phyloP scores from a whole-genome alignment of 2,329 filamentous ascomycete genomes.

The Cladophialophora exuberans region DNA sequence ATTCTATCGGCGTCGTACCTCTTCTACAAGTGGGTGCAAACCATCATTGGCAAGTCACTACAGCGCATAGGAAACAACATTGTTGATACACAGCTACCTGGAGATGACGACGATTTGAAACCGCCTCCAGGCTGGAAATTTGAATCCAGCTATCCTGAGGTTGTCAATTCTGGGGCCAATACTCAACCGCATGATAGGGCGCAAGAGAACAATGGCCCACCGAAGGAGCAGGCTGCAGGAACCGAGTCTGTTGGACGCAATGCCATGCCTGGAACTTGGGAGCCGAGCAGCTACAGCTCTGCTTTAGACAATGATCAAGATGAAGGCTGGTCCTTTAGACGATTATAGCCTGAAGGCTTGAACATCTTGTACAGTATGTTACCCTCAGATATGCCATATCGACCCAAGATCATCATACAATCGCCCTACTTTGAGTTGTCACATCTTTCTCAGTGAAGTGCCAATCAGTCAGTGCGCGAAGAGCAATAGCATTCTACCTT shows the following conservation, averaged over 20 bases:
- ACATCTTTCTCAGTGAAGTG: conserved; percentile 34
- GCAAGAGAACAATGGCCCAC: neutral
- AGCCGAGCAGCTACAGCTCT: conserved; percentile 18
- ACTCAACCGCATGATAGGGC: neutral
- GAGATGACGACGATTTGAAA: conserved; percentile 35
- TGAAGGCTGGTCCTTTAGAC: conserved; percentile 32
- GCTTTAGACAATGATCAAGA: conserved; percentile 23
- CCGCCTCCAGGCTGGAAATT: conserved; percentile 31
- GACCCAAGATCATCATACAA: neutral
- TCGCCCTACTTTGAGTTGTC: conserved; percentile 35
- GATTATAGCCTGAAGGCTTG: conserved; percentile 11
- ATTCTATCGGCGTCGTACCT: conserved; percentile 46
- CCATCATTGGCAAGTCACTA: conserved; percentile 29
- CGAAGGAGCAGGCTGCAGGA: neutral
- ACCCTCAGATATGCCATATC: neutral
- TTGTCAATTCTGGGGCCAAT: neutral
- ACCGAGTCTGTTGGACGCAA: neutral
- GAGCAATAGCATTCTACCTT: conserved; percentile 28
- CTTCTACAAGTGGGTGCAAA: conserved; percentile 34
- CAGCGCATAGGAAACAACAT: conserved; percentile 34
- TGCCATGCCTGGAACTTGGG: conserved; percentile 18
- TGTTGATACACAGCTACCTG: conserved; percentile 33
- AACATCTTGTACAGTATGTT: neutral
- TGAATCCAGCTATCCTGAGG: conserved; percentile 12
- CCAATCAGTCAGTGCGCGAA: conserved; percentile 36